Conservation (phyloP, 345 rosid genomes). For the Corchorus olitorius region DNA sequence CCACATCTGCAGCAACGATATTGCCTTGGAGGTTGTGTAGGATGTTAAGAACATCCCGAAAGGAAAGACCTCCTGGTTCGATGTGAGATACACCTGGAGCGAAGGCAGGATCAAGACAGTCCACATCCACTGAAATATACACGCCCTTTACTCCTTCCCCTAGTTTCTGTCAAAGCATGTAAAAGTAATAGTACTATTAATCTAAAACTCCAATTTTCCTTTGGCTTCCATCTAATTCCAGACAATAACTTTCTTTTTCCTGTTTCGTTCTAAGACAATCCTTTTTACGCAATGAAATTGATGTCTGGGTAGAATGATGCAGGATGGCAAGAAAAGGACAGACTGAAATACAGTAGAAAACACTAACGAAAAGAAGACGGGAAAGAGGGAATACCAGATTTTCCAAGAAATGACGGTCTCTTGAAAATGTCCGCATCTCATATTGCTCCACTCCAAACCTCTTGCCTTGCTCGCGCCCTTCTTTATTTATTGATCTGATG, state of each 20-base stretch:
- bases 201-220: not conserved
- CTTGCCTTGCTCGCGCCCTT: constrained; percentile 94
- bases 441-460: constrained; percentile 93
- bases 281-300: not conserved
- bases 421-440: constrained; percentile 92
- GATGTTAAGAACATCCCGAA: constrained; percentile 89
- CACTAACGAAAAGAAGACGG: not conserved
- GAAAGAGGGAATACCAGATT: constrained; percentile 64
- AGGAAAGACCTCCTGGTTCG: constrained; percentile 97
- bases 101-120: constrained; percentile 97
- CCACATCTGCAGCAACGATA: constrained; percentile 93
- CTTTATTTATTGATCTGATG: constrained; percentile 79
- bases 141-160: constrained; percentile 98
- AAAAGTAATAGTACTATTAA: not conserved
- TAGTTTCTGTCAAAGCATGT: constrained; percentile 63
- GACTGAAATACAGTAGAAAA: not conserved
- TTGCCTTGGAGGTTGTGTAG: constrained; percentile 83
- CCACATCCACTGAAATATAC: constrained; percentile 85
- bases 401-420: constrained; percentile 73
- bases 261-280: not conserved
- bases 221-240: not conserved
- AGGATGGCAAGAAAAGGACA: not conserved
- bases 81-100: constrained; percentile 99
- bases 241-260: not conserved
- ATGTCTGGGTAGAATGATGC: not conserved